Evolutionary conservation across 768 basidiomycete genomes (phyloP), one percentile per base, ranked within the genome.

Genomic region (Ramaria sp.): DNA sequence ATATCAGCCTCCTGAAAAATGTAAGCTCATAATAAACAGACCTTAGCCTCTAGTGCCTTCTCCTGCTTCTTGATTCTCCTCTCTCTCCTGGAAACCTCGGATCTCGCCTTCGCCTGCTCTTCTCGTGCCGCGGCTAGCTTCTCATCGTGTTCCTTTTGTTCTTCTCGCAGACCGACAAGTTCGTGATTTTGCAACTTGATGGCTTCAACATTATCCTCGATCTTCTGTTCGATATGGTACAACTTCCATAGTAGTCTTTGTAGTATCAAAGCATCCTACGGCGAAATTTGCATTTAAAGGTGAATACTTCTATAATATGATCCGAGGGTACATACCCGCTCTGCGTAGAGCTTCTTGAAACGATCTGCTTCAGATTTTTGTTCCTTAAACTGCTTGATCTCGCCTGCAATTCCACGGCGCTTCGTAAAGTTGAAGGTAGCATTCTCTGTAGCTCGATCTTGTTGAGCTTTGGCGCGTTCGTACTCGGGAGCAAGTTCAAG

Each of bases 331-430:
- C 82, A 30, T 39, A 91, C 91, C 65, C 77, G 73, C 61, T 93
- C 83, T 52, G 85, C 72, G 61, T 79, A 78, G 13, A 98, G 70
- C 7, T 72, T 73, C 65, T 93, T 86, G 61, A 94, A 97, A 41
- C 85, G 74, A 60, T 90, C 88, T 3, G 93, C 91, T 65, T 98
- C 95, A 4, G 78, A 80, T 67, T 94, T 92, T 70, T 98, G 96
- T 65, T 97, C 93, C 71, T 91, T 92, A 70, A 94, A 98, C 63
- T 95, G 92, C 67, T 89, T 93, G 60, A 96, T 93, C 67, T 99
- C 96, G 7, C 88, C 88, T 0, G 91, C 78, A 58, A 98, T 93
- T 9, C 92, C 91, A 51, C 94, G 78, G 44, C 95, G 81, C 66
- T 95, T 97, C 4, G 85, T 88, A 65, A 94, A 97, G 66, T 95